phyloP scores from a whole-genome alignment of 208 protist species.

The Wallacemonas rigidus region DNA sequence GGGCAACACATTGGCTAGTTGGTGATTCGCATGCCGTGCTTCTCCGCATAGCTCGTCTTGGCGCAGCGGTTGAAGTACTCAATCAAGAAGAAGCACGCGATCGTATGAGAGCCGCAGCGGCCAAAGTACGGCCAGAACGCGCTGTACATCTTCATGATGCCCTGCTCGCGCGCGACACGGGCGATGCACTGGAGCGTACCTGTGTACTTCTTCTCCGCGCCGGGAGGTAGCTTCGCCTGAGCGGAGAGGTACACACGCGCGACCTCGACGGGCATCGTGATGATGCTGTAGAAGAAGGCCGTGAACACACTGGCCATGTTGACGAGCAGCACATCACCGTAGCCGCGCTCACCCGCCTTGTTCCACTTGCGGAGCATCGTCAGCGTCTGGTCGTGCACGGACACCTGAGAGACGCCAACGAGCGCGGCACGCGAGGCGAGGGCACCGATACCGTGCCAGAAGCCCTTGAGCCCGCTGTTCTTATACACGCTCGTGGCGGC shows the following conservation, averaged over 20 bases:
- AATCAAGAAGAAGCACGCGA: constrained; percentile 90
- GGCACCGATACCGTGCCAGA: constrained; percentile 86
- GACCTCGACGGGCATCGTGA: constrained; percentile 92
- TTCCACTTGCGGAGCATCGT: constrained; percentile 69
- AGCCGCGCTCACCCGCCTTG: constrained; percentile 17
- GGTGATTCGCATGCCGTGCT: constrained; percentile 3
- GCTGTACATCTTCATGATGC: constrained; percentile 77
- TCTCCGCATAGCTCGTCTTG: constrained; percentile 29
- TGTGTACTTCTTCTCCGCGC: constrained; percentile 63
- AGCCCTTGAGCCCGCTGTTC: constrained; percentile 60
- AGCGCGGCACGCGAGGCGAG: constrained; percentile 81
- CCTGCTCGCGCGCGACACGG: constrained; percentile 76
- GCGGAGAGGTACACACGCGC: constrained; percentile 89
- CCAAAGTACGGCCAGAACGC: constrained; percentile 90
- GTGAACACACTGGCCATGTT: constrained; percentile 81
- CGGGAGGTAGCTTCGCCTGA: constrained; percentile 65
- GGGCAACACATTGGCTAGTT: not conserved
- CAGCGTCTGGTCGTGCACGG: constrained; percentile 92
- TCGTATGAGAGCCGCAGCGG: constrained; percentile 86
- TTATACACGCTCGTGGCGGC: constrained; percentile 48
- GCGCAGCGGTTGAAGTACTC: constrained; percentile 67
- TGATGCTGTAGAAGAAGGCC: constrained; percentile 78
- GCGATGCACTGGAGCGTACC: constrained; percentile 81
- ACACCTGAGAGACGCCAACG: constrained; percentile 90
- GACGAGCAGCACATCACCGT: constrained; percentile 76